Conservation (phyloP, 495 filamentous ascomycete species). For the Podospora comata region DNA sequence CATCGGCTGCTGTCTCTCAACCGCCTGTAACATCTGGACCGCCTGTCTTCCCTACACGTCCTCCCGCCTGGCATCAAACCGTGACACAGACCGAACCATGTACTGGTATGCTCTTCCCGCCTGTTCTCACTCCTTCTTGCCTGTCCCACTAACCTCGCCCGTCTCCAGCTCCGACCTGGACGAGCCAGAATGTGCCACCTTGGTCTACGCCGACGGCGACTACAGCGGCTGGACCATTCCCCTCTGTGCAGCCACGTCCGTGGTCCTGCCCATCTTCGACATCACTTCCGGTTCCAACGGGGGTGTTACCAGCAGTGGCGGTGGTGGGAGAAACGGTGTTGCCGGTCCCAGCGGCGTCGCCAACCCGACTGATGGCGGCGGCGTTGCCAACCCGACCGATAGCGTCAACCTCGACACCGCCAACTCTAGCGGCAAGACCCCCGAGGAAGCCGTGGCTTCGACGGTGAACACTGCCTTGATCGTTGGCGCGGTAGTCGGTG, state of each 20-base stretch:
- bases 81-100: slow-evolving; percentile 14
- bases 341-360: neutral
- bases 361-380: neutral
- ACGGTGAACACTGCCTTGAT: slow-evolving; percentile 18
- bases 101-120: slow-evolving; percentile 13
- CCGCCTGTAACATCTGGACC: slow-evolving; percentile 11
- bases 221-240: slow-evolving; percentile 5
- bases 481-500: slow-evolving; percentile 50
- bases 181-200: slow-evolving; percentile 7
- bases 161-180: neutral
- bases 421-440: slow-evolving; percentile 2
- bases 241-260: neutral
- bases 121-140: neutral
- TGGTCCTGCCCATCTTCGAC: neutral
- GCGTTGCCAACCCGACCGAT: neutral
- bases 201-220: neutral
- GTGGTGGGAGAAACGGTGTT: no score
- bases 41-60: slow-evolving; percentile 13
- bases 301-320: neutral
- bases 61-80: neutral
- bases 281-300: neutral
- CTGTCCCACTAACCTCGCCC: neutral
- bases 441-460: slow-evolving; percentile 5
- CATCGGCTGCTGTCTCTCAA: slow-evolving; percentile 20
- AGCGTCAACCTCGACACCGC: neutral